Base-by-base conservation (phyloP, 306 rosid species). In the Cicer cuneatum region DNA sequence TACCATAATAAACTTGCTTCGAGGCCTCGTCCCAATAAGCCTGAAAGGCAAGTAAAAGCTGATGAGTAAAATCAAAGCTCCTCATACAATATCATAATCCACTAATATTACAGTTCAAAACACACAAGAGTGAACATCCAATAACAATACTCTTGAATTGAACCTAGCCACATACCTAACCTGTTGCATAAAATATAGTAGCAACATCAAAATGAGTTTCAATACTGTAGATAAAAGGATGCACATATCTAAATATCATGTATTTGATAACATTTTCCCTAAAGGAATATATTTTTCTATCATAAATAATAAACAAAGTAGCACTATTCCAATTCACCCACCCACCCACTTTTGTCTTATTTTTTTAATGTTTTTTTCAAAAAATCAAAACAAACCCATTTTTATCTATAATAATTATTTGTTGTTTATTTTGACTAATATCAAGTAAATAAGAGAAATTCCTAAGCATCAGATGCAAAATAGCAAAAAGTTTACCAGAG, bases 1-100 rank as follows among this genome's bases (percentile, higher is more conserved):
- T 94, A 49, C 96, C 97, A 58, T 90, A 94, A 74, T 94, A 94
- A 75, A 91, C 89, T 79, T 90, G 87, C 86, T 88, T 91, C 1
- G 97, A 81, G 7, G 88, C 76, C 54, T 89, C 95, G 29, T 94
- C 98, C 94, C 92, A 94, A 64, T 87, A 91, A 38, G 76, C 97
- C 98, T 94, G 92, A 42, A 67, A 68, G 1, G 39, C 8, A 71
- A 60, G 33, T 18, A 7, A 16, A 41, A 56, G 46, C n/a, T 6
- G 5, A 19, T 14, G 33, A 42, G 35, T 10, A 10, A 66, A 66
- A 66, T 74, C 69, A 65, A 51, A 57, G 33, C 41, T n/a, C 54
- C 45, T 21, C 59, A 45, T 40, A 24, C 61, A 49, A 2, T 14
- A 66, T 19, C 39, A 74, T 59, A 18, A 52, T 5, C 46, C 69